phyloP scores from a whole-genome alignment of 257 asterid genomes.

The Nicotiana benthamiana region DNA sequence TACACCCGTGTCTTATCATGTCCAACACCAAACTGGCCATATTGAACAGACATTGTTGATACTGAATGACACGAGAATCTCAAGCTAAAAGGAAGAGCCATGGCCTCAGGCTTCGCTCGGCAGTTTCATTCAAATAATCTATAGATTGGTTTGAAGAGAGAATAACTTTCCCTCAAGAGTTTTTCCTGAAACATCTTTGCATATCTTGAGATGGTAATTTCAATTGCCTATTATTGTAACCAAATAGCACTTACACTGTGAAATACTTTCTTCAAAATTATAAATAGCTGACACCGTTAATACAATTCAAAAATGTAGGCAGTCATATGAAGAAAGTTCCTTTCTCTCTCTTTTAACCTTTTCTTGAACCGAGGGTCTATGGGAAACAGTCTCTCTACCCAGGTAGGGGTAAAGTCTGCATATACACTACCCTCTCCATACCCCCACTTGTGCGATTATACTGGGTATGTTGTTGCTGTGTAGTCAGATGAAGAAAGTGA shows the following conservation, averaged over 20 bases:
- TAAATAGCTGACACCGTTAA: neutral
- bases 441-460: too few relatives aligned
- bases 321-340: neutral
- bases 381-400: too few relatives aligned
- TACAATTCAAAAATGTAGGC: neutral
- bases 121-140: neutral
- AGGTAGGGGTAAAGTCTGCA: too few relatives aligned
- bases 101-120: neutral
- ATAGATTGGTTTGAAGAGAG: neutral
- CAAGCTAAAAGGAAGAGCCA: neutral
- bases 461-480: too few relatives aligned
- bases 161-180: neutral
- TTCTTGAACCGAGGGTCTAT: too few relatives aligned
- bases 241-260: neutral
- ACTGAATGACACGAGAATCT: neutral
- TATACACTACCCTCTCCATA: too few relatives aligned
- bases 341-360: too few relatives aligned
- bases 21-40: neutral
- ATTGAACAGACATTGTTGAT: neutral
- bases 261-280: neutral
- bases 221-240: neutral
- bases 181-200: neutral
- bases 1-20: neutral
- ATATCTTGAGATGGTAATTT: neutral
- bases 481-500: neutral